Evolutionary conservation across 176 grass and related monocot genomes (phyloP), one percentile per base, ranked within the genome.

Genomic region (Cymbopogon citratus): DNA sequence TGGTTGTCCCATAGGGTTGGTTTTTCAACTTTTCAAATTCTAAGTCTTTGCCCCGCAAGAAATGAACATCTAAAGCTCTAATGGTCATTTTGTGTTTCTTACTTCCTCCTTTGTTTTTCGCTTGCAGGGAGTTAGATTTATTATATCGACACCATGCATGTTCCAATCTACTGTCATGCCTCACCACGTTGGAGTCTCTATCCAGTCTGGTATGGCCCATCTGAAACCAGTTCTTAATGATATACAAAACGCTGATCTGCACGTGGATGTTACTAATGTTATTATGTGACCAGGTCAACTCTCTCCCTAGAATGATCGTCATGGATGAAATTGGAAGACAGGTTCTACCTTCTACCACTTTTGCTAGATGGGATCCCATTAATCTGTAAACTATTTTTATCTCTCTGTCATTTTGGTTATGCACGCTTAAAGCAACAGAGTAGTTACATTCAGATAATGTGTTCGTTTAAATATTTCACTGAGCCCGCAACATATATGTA

Each of bases 61-160:
- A 61, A 24, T 62, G 41, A 14, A 26, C 3, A 34, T 13, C 10
- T 63, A 28, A 63, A 23, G 7, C 31, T 62, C 64, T 71, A 19
- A 40, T 24, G 69, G 26, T 16, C 27, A 82, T 61, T 82, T 41
- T 0, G 1, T 29, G 64, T 40, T 62, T 45, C 63, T 60, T 54
- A 15, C 79, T 71, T 79, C 8, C 27, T 16, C 12, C 34, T 40
- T 33, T 6, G 8, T 26, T 34, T 78, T 66, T 76, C 75, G 71
- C n/a, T 82, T 80, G 60, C 91, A 99, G 96, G 96, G 96, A 99
- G 85, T 87, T 99, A 80, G 93, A 99, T 93, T 87, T 99, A 62
- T 82, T 99, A 79, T 91, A 91, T 76, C 81, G 87, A n/a, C 87
- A 95, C 29, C 96, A 99, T 77, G 76, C 92, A 28, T 81, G 80